Conservation (phyloP, 2,329 filamentous ascomycete species). For the Phaeosphaeriaceae sp. region DNA sequence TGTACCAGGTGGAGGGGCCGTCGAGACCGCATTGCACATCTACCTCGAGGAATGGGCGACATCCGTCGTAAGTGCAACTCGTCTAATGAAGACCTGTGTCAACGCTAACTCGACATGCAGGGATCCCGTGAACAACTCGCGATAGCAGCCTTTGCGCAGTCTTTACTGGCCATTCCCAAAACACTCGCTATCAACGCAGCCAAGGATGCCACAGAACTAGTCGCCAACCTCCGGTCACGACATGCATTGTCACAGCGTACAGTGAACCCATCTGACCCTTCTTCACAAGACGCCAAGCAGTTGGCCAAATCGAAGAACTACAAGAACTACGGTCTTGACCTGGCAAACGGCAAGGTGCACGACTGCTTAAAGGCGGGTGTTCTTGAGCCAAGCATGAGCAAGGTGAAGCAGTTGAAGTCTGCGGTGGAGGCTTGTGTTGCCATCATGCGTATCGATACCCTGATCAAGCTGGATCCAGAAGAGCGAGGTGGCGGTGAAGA, state of each 20-base stretch:
- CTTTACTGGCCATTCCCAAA: conserved; percentile 93
- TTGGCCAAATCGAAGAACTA: conserved; percentile 95
- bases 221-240: conserved; percentile 91
- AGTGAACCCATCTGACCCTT: conserved; percentile 67
- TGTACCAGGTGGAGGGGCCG: conserved; percentile 93
- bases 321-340: conserved; percentile 96
- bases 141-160: conserved; percentile 95
- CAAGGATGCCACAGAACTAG: conserved; percentile 93
- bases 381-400: conserved; percentile 96
- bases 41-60: conserved; percentile 99
- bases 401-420: conserved; percentile 97
- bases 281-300: conserved; percentile 80
- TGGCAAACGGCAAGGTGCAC: conserved; percentile 86
- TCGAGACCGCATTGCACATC: conserved; percentile 98
- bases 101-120: conserved; percentile 42
- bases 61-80: conserved; percentile 73
- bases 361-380: conserved; percentile 96
- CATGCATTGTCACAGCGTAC: conserved; percentile 94
- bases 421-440: conserved; percentile 98
- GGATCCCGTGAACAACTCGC: conserved; percentile 95
- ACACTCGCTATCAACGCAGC: conserved; percentile 96
- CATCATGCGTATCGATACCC: conserved; percentile 98
- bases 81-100: not conserved
- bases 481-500: conserved; percentile 72
- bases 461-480: conserved; percentile 97